Evolutionary conservation across 768 basidiomycete genomes (phyloP).

Genomic region (Pisolithus sp.): DNA sequence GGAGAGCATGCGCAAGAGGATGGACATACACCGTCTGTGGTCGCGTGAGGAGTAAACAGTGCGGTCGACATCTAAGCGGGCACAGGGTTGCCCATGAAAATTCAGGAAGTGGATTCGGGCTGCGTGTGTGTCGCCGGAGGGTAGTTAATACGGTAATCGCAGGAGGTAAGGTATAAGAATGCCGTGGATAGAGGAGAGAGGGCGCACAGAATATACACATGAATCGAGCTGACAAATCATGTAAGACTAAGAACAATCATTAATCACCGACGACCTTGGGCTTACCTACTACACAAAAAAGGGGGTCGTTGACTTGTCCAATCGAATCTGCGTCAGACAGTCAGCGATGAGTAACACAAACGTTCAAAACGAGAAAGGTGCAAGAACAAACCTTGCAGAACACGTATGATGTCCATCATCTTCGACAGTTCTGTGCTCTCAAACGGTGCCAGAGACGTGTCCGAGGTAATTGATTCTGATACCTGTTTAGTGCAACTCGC

Average conservation of each 20-base stretch:
- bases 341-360: too few relatives aligned
- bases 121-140: constrained; percentile 5
- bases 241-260: too few relatives aligned
- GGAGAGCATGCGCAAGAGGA: constrained; percentile 30
- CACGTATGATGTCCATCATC: constrained; percentile 8
- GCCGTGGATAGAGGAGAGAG: not conserved
- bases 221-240: constrained; percentile 5
- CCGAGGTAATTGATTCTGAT: constrained; percentile 14
- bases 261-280: not conserved
- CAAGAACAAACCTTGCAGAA: constrained; percentile 1
- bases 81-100: constrained; percentile 32
- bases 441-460: constrained; percentile 12
- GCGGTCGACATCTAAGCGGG: constrained; percentile 26
- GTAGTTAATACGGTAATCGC: not conserved
- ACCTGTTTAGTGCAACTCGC: not conserved
- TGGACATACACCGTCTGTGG: constrained; percentile 19
- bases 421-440: constrained; percentile 7
- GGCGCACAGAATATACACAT: constrained; percentile 7
- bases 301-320: constrained; percentile 3
- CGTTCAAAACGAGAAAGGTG: not conserved
- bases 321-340: not conserved
- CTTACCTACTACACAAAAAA: constrained; percentile 7
- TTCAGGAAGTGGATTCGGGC: constrained; percentile 27
- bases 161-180: too few relatives aligned
- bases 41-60: constrained; percentile 15